Evolutionary conservation across 352 stramenopile species (phyloP), one percentile per base, ranked within the genome.

Genomic region (Globisporangium uncinulatum): DNA sequence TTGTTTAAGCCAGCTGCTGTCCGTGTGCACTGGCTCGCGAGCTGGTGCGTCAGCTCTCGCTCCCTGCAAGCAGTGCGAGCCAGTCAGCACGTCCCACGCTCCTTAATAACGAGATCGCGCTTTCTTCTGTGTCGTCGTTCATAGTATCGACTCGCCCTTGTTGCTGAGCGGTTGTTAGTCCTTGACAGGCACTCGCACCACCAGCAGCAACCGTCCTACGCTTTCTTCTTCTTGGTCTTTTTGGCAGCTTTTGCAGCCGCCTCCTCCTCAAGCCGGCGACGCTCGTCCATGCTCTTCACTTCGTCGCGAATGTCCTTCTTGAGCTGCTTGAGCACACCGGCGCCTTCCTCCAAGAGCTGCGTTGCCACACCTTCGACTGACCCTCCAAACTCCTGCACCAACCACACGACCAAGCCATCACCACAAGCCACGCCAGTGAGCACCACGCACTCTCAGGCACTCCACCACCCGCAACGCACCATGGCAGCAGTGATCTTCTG

Each of bases 1-100:
- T 99, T 90, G 82, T 99, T 60, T 99, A 99, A 99, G 70, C 60
- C 46, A 51, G 45, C 11, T 39, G 6, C 34, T 13, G 34, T 46
- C n/a, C 41, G 19, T 52, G 24, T 54, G 31, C 31, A 20, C 7
- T 42, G 15, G 42, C 41, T 20, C 14, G 4, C 32, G 11, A 15
- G 45, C 19, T 34, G 19, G 34, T 15, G 21, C 17, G 31, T 14
- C 34, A 29, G 19, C n/a, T 50, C 19, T 8, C 44, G 0, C 13
- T 31, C 9, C 9, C 20, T 7, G 24, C 43, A 36, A 10, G n/a
- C 36, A 17, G 17, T 32, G 34, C 21, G 4, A 42, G 45, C 19
- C 24, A 42, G 34, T 17, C 19, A 42, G 45, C 19, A 29, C 19
- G 15, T 14, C 17, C n/a, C 11, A 44, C 14, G 56, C 48, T 51